Base-by-base conservation (phyloP, 2,329 filamentous ascomycete species). In the Rugonectria rugulosa region DNA sequence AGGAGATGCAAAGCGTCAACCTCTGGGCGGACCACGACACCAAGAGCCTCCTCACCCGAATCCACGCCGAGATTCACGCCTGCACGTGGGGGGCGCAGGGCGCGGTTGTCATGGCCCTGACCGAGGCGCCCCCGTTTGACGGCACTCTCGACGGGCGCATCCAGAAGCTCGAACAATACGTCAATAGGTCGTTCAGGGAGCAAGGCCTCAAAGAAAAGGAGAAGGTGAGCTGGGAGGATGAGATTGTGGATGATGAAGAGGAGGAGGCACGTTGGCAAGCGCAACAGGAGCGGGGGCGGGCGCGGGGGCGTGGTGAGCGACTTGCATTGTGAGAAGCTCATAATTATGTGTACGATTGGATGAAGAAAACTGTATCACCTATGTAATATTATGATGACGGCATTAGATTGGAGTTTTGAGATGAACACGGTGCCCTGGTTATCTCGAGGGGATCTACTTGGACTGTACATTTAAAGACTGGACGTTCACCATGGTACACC, bases 1-100 rank as follows among this genome's bases (percentile, higher is more conserved):
- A 81, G 36, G 88, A 91, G 73, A 90, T 91, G 88, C 80, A 82
- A 34, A 76, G 81, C 27, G 80, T 82, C 2, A 87, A 87, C 0
- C 75, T 90, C 5, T 80, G 81, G 42, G 84, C 83, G 56, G 81
- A 89, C 61, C 59, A 69, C 5, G 66, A 71, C 12, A 65, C 68
- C 8, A 53, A 58, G 14, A 53, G 40, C 2, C 46, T 76, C 8
- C 56, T 76, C 12, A 42, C 46, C 6, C 62, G 57, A 38, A 73
- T 76, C n/a, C 64, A 67, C 2, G 59, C 71, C 3, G 66, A 76
- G 20, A 27, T 75, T 19, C 69, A 74, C 7, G 67, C 64, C 1
- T 76, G 73, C 38, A 63, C 71, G 1, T 71, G 70, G 68, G 74
- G 74, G 12, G 67, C 67, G 0, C 74, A 75, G 55, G 74, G 74